These are phyloP conservation scores for Syzygium syzygioides DNA, from an alignment of 441 rosid species.

Conservation along the genomic window DNA sequence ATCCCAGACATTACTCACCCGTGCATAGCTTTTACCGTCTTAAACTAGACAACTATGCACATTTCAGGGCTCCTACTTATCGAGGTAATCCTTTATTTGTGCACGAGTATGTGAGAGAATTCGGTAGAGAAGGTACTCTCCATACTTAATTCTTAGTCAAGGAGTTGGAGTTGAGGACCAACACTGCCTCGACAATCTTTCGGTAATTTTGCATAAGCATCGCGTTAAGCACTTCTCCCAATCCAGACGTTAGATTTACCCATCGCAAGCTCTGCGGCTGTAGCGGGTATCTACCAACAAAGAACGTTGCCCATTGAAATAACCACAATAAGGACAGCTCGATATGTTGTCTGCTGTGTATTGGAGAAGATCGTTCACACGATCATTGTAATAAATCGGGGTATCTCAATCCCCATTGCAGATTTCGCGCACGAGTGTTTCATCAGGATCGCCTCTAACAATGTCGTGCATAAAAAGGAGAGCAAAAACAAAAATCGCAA, in stretches of 20 bases:
- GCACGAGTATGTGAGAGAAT: background rate
- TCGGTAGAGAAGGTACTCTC: background rate
- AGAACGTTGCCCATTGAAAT: background rate
- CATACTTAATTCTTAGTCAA: background rate
- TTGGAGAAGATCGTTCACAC: background rate
- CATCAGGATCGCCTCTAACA: background rate
- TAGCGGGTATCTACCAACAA: background rate
- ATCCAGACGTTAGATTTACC: background rate
- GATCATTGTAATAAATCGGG: background rate
- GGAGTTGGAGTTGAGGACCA: background rate
- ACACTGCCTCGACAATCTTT: background rate
- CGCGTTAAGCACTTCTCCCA: background rate
- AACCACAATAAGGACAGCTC: background rate
- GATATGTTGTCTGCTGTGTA: background rate
- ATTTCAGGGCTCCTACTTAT: too few species aligned
- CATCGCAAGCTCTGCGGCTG: background rate
- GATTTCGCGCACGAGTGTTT: background rate
- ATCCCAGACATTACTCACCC: background rate
- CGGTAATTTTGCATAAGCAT: background rate
- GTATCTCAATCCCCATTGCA: background rate
- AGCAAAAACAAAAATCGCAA: background rate
- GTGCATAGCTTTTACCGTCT: background rate
- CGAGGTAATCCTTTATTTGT: too few species aligned
- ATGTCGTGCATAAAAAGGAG: background rate
- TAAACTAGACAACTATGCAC: background rate